Evolutionary conservation across 2,329 filamentous ascomycete genomes (phyloP).

Genomic region (Stromatinia cepivora): DNA sequence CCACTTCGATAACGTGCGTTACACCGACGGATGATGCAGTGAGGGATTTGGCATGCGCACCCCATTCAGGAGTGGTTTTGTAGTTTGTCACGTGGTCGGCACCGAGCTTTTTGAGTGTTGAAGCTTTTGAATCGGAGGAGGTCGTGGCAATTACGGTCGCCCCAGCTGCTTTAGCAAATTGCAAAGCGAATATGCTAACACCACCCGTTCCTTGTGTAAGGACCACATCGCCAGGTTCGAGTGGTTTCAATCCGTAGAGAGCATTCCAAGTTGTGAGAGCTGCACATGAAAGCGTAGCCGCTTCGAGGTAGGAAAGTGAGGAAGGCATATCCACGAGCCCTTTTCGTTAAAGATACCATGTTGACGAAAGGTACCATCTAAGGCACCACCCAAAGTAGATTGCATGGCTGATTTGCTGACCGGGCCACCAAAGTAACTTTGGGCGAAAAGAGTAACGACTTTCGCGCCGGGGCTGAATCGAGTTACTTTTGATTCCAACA

Average conservation of each 20-base stretch:
- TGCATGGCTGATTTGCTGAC: conserved; percentile 32
- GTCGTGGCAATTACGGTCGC: conserved; percentile 48
- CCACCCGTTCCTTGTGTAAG: conserved; percentile 48
- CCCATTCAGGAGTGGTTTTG: conserved; percentile 45
- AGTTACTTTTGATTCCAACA: conserved; percentile 55
- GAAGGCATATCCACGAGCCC: conserved; percentile 61
- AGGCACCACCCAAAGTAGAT: conserved; percentile 57
- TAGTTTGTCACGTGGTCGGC: conserved; percentile 50
- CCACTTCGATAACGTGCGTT: conserved; percentile 48
- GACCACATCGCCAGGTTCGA: conserved; percentile 43
- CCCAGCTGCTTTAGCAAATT: conserved; percentile 46
- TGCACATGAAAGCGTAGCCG: conserved; percentile 53
- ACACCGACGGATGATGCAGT: conserved; percentile 45
- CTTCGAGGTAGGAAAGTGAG: conserved; percentile 49
- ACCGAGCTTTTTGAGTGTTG: conserved; percentile 44
- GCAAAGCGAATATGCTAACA: conserved; percentile 44
- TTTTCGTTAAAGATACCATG: conserved; percentile 53
- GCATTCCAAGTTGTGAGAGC: conserved; percentile 59
- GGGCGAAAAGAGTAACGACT: conserved; percentile 58
- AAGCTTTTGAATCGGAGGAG: conserved; percentile 42
- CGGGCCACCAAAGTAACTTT: conserved; percentile 44
- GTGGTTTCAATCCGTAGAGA: conserved; percentile 49
- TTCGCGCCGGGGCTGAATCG: conserved; percentile 60
- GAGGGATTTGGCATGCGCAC: conserved; percentile 42
- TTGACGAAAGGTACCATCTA: conserved; percentile 52